Evolutionary conservation across 495 filamentous ascomycete genomes (phyloP), one percentile per base, ranked within the genome.

Genomic region (Achaetomiella virescens): DNA sequence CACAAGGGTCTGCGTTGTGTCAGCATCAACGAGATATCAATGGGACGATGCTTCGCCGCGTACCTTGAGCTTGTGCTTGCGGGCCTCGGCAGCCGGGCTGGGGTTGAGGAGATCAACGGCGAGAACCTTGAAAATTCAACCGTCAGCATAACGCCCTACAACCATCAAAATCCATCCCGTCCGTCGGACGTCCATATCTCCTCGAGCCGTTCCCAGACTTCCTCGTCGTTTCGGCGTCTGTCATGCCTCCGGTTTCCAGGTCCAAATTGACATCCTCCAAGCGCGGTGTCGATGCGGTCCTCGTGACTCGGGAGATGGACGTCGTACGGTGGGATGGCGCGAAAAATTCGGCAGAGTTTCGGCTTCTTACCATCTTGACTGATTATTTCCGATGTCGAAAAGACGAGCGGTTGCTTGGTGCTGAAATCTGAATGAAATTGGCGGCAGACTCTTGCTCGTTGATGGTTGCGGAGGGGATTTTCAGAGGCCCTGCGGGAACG

Each of bases 1-100:
- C 69, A 98, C 93, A 68, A 98, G 86, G 53, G 81, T 88, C 93
- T 97, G 64, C 40, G 12, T 29, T 24, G 8, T 44, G 57, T 70
- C 59, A 73, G 61, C 45, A 61, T 56, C 58, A 60, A 11, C 43
- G 24, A 3, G 12, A 31, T 12, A 22, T 17, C 11, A 50, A 14
- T 20, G 25, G 8, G 18, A 21, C 38, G 44, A 27, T 21, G 31
- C 36, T 15, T 52, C 31, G 42, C n/a, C 42, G 57, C 78, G 69
- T 87, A 96, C 91, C 92, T 98, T 98, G 66, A 98, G 86, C 88
- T 98, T 98, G 85, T 98, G 93, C 84, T 96, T 97, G 76, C 89
- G 85, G 61, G 89, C 90, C 85, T 98, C 93, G 69, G 90, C 83
- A 71, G 88, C 88, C 72, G 93, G 90, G 70, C 84, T 86, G 67